Conservation (phyloP, 768 basidiomycete genomes). For the Lentinula aciculospora region DNA sequence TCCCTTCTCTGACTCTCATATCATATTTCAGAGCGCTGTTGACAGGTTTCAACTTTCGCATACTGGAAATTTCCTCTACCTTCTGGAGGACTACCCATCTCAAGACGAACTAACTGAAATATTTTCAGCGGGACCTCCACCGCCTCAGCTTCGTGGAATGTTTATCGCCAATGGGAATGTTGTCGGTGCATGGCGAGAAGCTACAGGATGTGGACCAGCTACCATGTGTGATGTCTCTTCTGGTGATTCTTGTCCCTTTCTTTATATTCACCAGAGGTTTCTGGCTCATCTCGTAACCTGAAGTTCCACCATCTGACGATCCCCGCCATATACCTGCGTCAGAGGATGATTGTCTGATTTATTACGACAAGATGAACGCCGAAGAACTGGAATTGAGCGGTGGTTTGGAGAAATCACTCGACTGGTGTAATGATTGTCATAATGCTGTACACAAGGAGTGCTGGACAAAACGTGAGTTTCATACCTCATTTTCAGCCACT, state of each 20-base stretch:
- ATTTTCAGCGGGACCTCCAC: conserved; percentile 1
- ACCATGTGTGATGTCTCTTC: not conserved
- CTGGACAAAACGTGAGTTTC: not conserved
- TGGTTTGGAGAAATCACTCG: not conserved
- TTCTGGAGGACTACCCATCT: not conserved
- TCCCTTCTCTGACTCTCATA: not conserved
- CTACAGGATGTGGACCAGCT: not conserved
- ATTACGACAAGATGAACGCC: conserved; percentile 5
- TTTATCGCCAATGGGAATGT: not conserved
- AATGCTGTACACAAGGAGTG: conserved; percentile 7
- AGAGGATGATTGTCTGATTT: conserved; percentile 5
- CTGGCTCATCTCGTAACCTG: not conserved
- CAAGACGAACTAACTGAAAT: not conserved
- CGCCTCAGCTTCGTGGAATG: conserved; percentile 2
- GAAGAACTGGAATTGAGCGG: not conserved
- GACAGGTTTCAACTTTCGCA: too few relatives aligned
- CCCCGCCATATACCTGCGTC: not conserved
- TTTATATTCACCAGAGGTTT: not conserved
- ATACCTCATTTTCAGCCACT: not conserved
- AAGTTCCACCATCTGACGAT: not conserved
- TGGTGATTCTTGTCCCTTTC: not conserved
- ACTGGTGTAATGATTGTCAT: conserved; percentile 1
- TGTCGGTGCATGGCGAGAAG: conserved; percentile 6
- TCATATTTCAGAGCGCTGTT: not conserved
- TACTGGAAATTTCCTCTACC: not conserved